Conservation (phyloP, 805 yeast genomes). For the Candida verbasci region DNA sequence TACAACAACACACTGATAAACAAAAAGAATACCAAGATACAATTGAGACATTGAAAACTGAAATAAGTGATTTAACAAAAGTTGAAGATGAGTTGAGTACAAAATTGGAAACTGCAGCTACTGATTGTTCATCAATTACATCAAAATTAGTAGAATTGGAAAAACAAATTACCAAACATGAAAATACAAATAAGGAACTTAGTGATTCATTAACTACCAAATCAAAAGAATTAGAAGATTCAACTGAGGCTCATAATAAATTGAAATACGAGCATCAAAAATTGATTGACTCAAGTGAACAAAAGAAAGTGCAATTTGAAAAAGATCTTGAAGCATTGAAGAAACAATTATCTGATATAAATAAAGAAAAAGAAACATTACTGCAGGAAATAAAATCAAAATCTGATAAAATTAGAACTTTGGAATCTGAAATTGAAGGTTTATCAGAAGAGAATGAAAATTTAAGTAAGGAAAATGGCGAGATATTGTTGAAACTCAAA, state of each 20-base stretch:
- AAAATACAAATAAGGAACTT: neutral
- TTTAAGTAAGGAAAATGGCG: neutral
- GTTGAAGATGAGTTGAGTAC: neutral
- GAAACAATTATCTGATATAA: neutral
- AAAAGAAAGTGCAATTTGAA: neutral
- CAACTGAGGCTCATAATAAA: neutral
- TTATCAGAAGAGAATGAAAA: neutral
- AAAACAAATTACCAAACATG: neutral
- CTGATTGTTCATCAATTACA: neutral
- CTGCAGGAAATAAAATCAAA: neutral
- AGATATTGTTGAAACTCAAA: neutral
- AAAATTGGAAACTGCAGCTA: neutral
- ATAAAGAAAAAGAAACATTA: neutral
- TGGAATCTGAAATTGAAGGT: slow-evolving; percentile 1
- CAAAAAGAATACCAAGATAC: neutral
- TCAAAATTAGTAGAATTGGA: slow-evolving; percentile 3
- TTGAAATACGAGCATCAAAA: slow-evolving; percentile 1
- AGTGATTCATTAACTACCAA: neutral
- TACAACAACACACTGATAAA: neutral
- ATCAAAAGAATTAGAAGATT: slow-evolving; percentile 4
- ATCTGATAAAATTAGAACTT: neutral
- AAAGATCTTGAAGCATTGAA: neutral
- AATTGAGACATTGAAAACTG: neutral
- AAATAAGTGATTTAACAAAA: neutral
- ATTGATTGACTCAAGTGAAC: neutral